Conservation (phyloP, 2,329 filamentous ascomycete genomes). For the Chrysosporium queenslandicum region DNA sequence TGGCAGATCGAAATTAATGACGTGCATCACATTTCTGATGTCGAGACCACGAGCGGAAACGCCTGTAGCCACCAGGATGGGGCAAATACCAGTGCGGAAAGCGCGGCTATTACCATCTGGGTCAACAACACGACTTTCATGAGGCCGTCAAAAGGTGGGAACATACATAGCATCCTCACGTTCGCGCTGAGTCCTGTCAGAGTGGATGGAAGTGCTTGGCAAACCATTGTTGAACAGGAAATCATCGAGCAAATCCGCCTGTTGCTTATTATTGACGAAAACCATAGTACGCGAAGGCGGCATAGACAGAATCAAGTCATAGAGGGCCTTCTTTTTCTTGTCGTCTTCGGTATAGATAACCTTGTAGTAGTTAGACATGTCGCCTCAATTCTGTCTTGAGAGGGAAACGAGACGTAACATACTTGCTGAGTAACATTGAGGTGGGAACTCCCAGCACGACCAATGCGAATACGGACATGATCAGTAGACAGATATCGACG, state of each 20-base stretch:
- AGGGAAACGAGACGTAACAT: slow-evolving; percentile 18
- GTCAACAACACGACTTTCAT: slow-evolving; percentile 15
- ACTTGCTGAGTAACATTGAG: slow-evolving; percentile 67
- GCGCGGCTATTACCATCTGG: slow-evolving; percentile 44
- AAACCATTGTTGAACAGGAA: slow-evolving; percentile 69
- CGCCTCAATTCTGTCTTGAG: neutral
- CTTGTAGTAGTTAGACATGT: slow-evolving; percentile 23
- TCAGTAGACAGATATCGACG: slow-evolving; percentile 62
- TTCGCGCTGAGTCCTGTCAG: slow-evolving; percentile 77
- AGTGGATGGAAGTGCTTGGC: slow-evolving; percentile 80
- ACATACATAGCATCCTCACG: slow-evolving; percentile 75
- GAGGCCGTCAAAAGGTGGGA: slow-evolving; percentile 15
- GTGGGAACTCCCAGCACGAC: slow-evolving; percentile 74
- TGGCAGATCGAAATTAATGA: slow-evolving; percentile 90
- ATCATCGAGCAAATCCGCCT: slow-evolving; percentile 77
- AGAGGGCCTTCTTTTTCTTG: slow-evolving; percentile 60
- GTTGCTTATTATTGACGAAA: slow-evolving; percentile 74
- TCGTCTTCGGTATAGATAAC: slow-evolving; percentile 56
- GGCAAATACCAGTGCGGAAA: slow-evolving; percentile 64
- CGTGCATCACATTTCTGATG: slow-evolving; percentile 73
- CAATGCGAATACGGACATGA: slow-evolving; percentile 72
- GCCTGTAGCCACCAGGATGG: slow-evolving; percentile 77
- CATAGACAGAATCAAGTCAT: slow-evolving; percentile 60
- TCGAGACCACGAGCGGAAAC: slow-evolving; percentile 83
- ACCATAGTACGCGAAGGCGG: slow-evolving; percentile 71